Evolutionary conservation across 208 protist genomes (phyloP), one percentile per base, ranked within the genome.

Genomic region (Leptomonas seymouri): DNA sequence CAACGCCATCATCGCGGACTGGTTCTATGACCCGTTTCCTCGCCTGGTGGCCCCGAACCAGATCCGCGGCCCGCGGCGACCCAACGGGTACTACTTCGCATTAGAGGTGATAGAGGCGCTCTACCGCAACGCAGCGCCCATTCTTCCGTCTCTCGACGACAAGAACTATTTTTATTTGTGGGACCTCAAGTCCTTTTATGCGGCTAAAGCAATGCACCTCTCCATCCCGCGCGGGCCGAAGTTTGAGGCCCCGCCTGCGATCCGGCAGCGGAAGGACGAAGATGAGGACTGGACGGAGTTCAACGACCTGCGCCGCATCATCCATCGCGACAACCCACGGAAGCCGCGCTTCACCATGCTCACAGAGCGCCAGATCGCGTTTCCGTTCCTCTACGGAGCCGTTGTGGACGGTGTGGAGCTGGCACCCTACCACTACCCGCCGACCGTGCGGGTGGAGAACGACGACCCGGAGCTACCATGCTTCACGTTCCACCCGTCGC

Each of bases 211-310:
- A 45, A 97, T 99, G 76, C 99, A 99, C 82, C 81, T 99, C 64
- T 96, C 99, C 60, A 99, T 99, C 74, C 99, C 99, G 14, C 98
- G 99, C 45, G 99, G 99, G 5, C 99, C 99, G 11, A 99, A 99
- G 76, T 99, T 98, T 76, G 85, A 96, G 77, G 76, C 89, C 2
- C 87, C 89, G 25, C 86, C 89, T 18, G 69, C 64, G 18, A 67
- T 89, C 54, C 50, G 67, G 42, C 41, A 56, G 39, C 67, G 66
- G 68, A 48, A 77, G 34, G 74, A 74, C 71, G 99, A 99, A 77
- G 94, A 98, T 57, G 98, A 99, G 70, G 98, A 99, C 84, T 99
- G 99, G 99, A 99, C 99, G 74, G 99, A 99, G 82, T 99, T 99
- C 87, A 99, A 99, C 74, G 99, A 99, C 81, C 98, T 99, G 74